Conservation (phyloP, 306 rosid species). For the Arachis stenosperma region DNA sequence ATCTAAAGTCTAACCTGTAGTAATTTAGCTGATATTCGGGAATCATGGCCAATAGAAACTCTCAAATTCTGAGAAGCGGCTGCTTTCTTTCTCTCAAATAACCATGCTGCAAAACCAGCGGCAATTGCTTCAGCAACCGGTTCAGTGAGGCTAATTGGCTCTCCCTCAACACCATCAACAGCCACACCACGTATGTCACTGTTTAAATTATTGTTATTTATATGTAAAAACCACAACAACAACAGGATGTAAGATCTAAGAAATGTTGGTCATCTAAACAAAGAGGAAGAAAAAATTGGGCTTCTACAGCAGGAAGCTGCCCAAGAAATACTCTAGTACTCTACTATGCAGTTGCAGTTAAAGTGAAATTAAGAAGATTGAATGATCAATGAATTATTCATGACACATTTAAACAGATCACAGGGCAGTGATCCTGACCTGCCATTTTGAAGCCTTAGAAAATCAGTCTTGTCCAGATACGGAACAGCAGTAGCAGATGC, state of each 20-base stretch:
- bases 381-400: conserved; percentile 5
- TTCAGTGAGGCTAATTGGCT: conserved; percentile 79
- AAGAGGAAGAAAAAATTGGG: conserved; percentile 19
- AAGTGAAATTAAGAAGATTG: conserved; percentile 18
- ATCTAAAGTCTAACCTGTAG: conserved; percentile 61
- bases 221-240: conserved; percentile 37
- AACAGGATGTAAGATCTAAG: conserved; percentile 18
- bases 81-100: conserved; percentile 74
- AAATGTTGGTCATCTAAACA: conserved; percentile 14
- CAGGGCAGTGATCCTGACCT: conserved; percentile 52
- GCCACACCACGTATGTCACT: conserved; percentile 98
- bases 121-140: conserved; percentile 92
- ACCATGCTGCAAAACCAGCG: conserved; percentile 92
- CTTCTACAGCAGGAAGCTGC: conserved; percentile 21
- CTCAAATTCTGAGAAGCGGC: conserved; percentile 59
- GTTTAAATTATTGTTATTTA: conserved; percentile 41
- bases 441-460: conserved; percentile 91
- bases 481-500: conserved; percentile 59
- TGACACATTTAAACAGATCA: conserved; percentile 14
- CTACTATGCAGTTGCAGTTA: not conserved
- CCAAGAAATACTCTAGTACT: not conserved
- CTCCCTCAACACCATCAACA: conserved; percentile 88
- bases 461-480: conserved; percentile 67
- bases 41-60: conserved; percentile 91
- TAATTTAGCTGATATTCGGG: conserved; percentile 79